Base-by-base conservation (phyloP, 2,329 filamentous ascomycete species). In the Aspergillus persii region DNA sequence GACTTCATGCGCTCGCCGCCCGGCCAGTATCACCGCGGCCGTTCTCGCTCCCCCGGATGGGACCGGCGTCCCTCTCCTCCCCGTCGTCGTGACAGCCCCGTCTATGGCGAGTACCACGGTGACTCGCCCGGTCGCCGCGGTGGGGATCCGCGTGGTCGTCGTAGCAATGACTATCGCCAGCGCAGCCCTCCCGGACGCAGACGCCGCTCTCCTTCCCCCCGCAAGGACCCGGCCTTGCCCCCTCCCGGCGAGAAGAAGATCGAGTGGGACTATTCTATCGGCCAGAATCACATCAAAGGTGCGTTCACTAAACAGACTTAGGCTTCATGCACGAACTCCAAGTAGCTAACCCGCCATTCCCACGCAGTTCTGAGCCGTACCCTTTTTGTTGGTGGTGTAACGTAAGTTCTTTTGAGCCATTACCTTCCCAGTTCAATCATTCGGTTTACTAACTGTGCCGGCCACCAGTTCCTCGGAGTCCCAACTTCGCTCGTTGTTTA, bases 371-470 rank as follows among this genome's bases (percentile, higher is more conserved):
- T 96, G 60, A 98, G 94, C 77, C 88, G 95, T 69, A 99, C 95
- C 12, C 84, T 99, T 11, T 99, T 99, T 74, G 93, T 99, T 69
- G 95, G 95, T 64, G 95, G 95, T 72, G 95, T 97, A 63, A 96
- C 89, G 83, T 91, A 83, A 85, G 88, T 86, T 57, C 55, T 36
- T 44, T 11, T 8, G 8, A 3, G 33, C 33, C 11, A 27, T 31
- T 15, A 7, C 29, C 15, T 36, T 23, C 12, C 23, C 3, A 31
- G 15, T 27, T 44, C 7, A 2, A 18, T 23, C 26, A 7, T 47
- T 47, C 44, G 8, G 7, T 27, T 27, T 3, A 23, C 44, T 47
- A 47, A 47, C 11, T 11, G 18, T 5, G 15, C 36, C 5, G n/a
- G 11, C 23, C 29, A 46, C 29, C 63, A 90, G 88, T 41, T 89